phyloP scores from a whole-genome alignment of 495 filamentous ascomycete genomes.

The Acidiella bohemica region DNA sequence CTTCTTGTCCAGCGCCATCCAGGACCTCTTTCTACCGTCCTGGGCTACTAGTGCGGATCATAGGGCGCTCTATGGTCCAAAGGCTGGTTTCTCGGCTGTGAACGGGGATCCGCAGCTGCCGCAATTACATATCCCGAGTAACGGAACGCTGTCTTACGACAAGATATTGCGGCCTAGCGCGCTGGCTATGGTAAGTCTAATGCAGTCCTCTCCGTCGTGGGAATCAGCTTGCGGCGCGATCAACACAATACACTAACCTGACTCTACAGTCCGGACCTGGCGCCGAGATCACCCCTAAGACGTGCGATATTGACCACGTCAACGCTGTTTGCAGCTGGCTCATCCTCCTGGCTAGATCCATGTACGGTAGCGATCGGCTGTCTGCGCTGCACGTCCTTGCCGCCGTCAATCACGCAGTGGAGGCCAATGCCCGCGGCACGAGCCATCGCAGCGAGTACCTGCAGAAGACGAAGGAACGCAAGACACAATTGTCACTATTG shows the following conservation, averaged over 20 bases:
- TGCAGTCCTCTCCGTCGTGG: no score
- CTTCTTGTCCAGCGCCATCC: slow-evolving; percentile 61
- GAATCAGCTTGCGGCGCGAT: no score
- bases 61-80: slow-evolving; percentile 3
- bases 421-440: background rate
- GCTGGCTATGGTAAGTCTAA: slow-evolving; percentile 35
- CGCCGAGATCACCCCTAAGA: background rate
- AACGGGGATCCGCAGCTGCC: slow-evolving; percentile 24
- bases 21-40: slow-evolving; percentile 29
- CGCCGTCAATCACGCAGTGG: slow-evolving; percentile 12
- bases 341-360: slow-evolving; percentile 51
- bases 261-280: slow-evolving; percentile 5
- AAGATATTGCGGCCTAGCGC: slow-evolving; percentile 35
- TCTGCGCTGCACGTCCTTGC: slow-evolving; percentile 63
- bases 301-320: slow-evolving; percentile 5
- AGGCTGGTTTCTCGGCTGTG: background rate
- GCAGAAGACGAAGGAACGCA: slow-evolving; percentile 43
- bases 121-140: slow-evolving; percentile 21
- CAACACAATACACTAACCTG: no score
- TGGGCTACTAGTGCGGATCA: slow-evolving; percentile 3
- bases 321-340: slow-evolving; percentile 61
- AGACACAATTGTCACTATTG: slow-evolving; percentile 25
- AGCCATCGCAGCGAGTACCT: slow-evolving; percentile 37
- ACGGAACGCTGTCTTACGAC: slow-evolving; percentile 17
- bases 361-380: slow-evolving; percentile 49